Conservation (phyloP, 208 protist species). For the Balamuthia mandrillaris region DNA sequence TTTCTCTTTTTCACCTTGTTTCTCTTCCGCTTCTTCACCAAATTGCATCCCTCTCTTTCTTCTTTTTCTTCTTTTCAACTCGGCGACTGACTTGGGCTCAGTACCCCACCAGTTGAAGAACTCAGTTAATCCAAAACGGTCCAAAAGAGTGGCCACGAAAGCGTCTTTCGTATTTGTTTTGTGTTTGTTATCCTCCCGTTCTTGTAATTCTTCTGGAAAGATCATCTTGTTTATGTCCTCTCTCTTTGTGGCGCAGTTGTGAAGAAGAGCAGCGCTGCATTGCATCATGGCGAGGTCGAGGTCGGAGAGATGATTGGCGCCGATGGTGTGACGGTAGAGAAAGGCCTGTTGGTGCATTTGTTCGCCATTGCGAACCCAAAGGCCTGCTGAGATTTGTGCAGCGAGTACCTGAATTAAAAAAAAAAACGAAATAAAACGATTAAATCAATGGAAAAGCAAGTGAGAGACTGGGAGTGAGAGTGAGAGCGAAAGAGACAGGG, state of each 20-base stretch:
- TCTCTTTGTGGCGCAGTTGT: not conserved
- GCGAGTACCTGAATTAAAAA: not conserved
- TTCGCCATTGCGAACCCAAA: slow-evolving; percentile 5
- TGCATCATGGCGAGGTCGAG: not conserved
- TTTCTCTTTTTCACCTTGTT: not conserved
- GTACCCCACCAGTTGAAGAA: not conserved
- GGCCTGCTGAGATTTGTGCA: not conserved
- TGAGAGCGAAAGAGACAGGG: too few relatives aligned
- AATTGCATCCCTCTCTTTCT: not conserved
- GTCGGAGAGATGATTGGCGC: not conserved
- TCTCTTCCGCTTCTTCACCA: too few relatives aligned
- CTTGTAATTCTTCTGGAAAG: too few relatives aligned
- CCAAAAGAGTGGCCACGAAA: not conserved
- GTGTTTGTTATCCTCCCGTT: too few relatives aligned
- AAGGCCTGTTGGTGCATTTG: not conserved
- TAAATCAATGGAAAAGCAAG: not conserved
- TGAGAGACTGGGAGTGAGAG: not conserved
- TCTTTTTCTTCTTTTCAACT: not conserved
- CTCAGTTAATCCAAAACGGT: not conserved
- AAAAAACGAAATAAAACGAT: not conserved
- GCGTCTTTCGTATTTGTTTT: not conserved
- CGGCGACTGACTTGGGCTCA: not conserved
- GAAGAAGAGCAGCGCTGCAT: not conserved
- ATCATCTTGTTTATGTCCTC: too few relatives aligned
- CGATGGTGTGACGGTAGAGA: not conserved